Evolutionary conservation across 1,284 basidiomycete genomes (phyloP), one percentile per base, ranked within the genome.

Genomic region (Microbotryum intermedium): DNA sequence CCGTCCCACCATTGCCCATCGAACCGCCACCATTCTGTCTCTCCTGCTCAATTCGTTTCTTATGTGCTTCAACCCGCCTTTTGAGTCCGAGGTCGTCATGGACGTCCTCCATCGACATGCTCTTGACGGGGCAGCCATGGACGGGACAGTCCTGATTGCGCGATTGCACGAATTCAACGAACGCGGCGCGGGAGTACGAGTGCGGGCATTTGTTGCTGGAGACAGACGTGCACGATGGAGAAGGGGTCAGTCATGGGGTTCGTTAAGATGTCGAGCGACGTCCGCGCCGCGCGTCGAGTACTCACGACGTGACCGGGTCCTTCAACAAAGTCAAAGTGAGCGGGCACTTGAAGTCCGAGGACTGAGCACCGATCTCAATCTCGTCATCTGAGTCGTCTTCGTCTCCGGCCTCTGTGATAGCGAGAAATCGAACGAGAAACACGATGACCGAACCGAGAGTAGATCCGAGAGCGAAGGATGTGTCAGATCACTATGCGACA

Each of bases 301-400:
- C 61, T 50, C 13, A 68, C 66, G 64, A 66, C 20, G 55, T 57
- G 39, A 55, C 57, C 20, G 66, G 61, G 26, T 68, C 64, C 18
- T 59, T 53, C 43, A 65, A 53, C 29, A 54, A 30, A 7, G 43
- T 25, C 21, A 62, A 57, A 11, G 61, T 58, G 43, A 68, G 53
- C 4, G 66, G 66, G 50, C 66, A 68, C 18, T 50, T 52, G 58
- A 61, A 68, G 60, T 54, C 60, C 39, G 43, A 34, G 16, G 43
- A 45, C 47, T 63, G 57, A 1, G 61, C 64, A 20, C 61, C 61
- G 34, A 65, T 55, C 53, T 65, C 64, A 49, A 65, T 18, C 23
- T 68, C 66, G 47, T 68, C 66, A 51, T 65, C 66, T 16, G 59
- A 60, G 25, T 62, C 64, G 10, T 59, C 60, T 1, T 58, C 61